These are phyloP conservation scores for Skeletonema potamos DNA, from an alignment of 108 stramenopile species.

Conservation along the genomic window DNA sequence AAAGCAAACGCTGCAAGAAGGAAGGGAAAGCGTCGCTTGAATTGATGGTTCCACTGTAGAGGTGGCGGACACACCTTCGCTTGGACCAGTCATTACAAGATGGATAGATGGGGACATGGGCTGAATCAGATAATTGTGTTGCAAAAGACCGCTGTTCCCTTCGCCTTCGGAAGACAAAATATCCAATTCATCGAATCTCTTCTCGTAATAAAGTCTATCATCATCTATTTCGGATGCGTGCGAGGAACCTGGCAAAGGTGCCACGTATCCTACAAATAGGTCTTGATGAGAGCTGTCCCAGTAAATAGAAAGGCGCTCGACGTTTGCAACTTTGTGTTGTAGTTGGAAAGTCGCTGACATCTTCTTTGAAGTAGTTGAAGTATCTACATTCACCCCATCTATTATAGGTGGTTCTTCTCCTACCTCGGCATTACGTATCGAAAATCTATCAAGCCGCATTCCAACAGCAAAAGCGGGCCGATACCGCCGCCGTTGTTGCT, in stretches of 20 bases:
- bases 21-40: slow-evolving; percentile 30
- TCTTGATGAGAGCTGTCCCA: slow-evolving; percentile 53
- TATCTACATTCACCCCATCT: slow-evolving; percentile 11
- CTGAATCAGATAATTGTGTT: slow-evolving; percentile 57
- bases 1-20: slow-evolving; percentile 55
- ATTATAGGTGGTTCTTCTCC: not conserved
- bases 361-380: not conserved
- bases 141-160: slow-evolving; percentile 1
- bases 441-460: slow-evolving; percentile 60
- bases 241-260: not conserved
- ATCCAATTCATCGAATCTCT: slow-evolving; percentile 7
- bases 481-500: slow-evolving; percentile 11
- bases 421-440: slow-evolving; percentile 28
- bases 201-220: slow-evolving; percentile 10
- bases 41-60: slow-evolving; percentile 18
- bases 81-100: slow-evolving; percentile 37
- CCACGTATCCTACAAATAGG: slow-evolving; percentile 5
- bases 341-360: not conserved
- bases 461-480: slow-evolving; percentile 69
- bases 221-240: not conserved
- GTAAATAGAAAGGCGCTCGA: slow-evolving; percentile 58
- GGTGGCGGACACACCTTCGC: not conserved
- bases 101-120: slow-evolving; percentile 72
- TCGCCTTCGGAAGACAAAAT: not conserved
- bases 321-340: slow-evolving; percentile 51